Conservation (phyloP, 2,329 filamentous ascomycete genomes). For the Botryosphaeria dothidea region DNA sequence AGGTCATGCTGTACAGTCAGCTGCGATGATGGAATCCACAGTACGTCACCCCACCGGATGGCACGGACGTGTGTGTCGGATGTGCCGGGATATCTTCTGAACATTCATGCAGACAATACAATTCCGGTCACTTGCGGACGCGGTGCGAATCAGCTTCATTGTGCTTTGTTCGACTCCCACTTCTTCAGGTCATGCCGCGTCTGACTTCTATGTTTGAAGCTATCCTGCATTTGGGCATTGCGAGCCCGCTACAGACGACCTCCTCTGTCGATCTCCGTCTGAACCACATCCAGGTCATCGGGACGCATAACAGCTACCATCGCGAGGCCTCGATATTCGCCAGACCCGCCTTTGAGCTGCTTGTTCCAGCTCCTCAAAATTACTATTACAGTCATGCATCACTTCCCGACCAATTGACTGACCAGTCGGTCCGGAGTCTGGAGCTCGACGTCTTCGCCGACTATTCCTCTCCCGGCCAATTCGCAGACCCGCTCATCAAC, state of each 20-base stretch:
- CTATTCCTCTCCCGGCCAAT: constrained; percentile 47
- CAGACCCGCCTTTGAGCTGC: constrained; percentile 41
- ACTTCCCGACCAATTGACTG: constrained; percentile 46
- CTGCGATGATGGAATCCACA: background rate
- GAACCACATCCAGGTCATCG: constrained; percentile 55
- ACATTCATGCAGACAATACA: background rate
- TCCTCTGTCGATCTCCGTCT: constrained; percentile 40
- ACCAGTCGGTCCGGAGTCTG: constrained; percentile 50
- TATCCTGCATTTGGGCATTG: background rate
- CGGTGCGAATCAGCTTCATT: background rate
- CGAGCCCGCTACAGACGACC: background rate
- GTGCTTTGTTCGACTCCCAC: background rate
- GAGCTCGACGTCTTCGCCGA: constrained; percentile 55
- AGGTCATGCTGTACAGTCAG: background rate
- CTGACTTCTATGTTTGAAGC: constrained; percentile 8
- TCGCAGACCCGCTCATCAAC: constrained; percentile 48
- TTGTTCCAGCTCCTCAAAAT: constrained; percentile 40
- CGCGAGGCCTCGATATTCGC: constrained; percentile 47
- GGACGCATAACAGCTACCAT: constrained; percentile 56
- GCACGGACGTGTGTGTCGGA: background rate
- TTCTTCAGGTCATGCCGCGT: background rate
- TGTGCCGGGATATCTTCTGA: background rate
- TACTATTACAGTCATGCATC: constrained; percentile 52
- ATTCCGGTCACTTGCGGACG: background rate
- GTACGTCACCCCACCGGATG: constrained; percentile 6